Conservation (phyloP, 345 rosid genomes). For the Eutrema heterophyllum region DNA sequence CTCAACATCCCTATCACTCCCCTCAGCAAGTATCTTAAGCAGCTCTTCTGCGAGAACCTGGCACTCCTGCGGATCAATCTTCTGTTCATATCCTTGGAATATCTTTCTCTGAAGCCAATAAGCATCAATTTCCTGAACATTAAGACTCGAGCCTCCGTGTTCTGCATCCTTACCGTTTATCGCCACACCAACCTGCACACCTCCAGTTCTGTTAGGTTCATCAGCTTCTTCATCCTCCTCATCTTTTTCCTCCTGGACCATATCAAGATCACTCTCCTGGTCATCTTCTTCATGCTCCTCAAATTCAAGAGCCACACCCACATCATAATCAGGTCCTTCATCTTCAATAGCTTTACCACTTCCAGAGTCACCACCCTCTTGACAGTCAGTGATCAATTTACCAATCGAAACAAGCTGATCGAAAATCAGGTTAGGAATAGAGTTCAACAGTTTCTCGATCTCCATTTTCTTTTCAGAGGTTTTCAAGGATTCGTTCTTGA, state of each 20-base stretch:
- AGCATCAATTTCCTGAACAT: slow-evolving; percentile 89
- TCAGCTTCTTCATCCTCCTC: slow-evolving; percentile 50
- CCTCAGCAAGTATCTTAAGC: slow-evolving; percentile 72
- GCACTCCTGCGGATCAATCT: slow-evolving; percentile 81
- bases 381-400: slow-evolving; percentile 63
- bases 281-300: slow-evolving; percentile 51
- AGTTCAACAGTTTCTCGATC: slow-evolving; percentile 65
- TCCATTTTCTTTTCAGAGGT: slow-evolving; percentile 70
- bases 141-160: slow-evolving; percentile 52
- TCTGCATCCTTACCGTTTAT: slow-evolving; percentile 52
- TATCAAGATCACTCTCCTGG: slow-evolving; percentile 75
- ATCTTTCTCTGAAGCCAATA: slow-evolving; percentile 95
- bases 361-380: slow-evolving; percentile 51
- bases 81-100: slow-evolving; percentile 62
- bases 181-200: slow-evolving; percentile 64
- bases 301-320: slow-evolving; percentile 83
- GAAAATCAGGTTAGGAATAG: slow-evolving; percentile 42
- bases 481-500: slow-evolving; percentile 59
- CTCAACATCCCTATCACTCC: slow-evolving; percentile 78
- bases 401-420: slow-evolving; percentile 69
- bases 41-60: slow-evolving; percentile 83
- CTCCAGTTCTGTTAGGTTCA: slow-evolving; percentile 44
- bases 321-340: slow-evolving; percentile 64
- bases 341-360: slow-evolving; percentile 44
- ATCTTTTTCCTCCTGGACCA: slow-evolving; percentile 72